Base-by-base conservation (phyloP, 2,329 filamentous ascomycete genomes). In the Fusarium stilboides region DNA sequence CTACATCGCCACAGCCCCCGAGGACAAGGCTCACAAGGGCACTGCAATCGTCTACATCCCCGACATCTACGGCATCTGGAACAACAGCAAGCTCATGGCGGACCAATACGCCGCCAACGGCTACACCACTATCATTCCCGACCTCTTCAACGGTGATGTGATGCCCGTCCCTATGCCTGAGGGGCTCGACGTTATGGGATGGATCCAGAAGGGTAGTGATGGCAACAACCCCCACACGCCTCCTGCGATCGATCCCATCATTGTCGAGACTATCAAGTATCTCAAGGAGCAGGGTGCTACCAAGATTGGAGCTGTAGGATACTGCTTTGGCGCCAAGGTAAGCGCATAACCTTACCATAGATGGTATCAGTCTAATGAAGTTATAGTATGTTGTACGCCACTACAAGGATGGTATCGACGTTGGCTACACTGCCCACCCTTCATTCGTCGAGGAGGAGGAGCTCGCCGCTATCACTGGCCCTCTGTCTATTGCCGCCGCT, bases 341-440 rank as follows among this genome's bases (percentile, higher is more conserved):
- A 74, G 78, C 86, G 49, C 39, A 6, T 2, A 2, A 2, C 2
- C 15, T 3, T 13, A 1, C 3, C 8, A 13, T 1, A 8, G 4
- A 8, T 13, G 4, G 17, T 17, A 4, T 14, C 6, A 36, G 8
- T 24, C 57, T 62, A 15, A 66, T 42, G 52, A 37, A 13, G 8
- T 10, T 28, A 17, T 22, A 91, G 87, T 94, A 92, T 77, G 88
- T 93, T 34, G 85, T 86, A 54, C 89, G 94, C 42, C 91, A 90
- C 83, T 85, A 85, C 81, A 84, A 85, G 58, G 47, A 83, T 57
- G 83, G 81, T 6, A 81, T 89, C 24, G 84, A 90, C 57, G 90
- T 76, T 8, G 89, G 86, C 6, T 92, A 85, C 70, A 83, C 85
- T 10, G 91, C 90, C 1, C 90, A 93, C 74, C 91, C 91, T 0